Conservation (phyloP, 495 filamentous ascomycete genomes). For the Xanthoparmelia taractica region DNA sequence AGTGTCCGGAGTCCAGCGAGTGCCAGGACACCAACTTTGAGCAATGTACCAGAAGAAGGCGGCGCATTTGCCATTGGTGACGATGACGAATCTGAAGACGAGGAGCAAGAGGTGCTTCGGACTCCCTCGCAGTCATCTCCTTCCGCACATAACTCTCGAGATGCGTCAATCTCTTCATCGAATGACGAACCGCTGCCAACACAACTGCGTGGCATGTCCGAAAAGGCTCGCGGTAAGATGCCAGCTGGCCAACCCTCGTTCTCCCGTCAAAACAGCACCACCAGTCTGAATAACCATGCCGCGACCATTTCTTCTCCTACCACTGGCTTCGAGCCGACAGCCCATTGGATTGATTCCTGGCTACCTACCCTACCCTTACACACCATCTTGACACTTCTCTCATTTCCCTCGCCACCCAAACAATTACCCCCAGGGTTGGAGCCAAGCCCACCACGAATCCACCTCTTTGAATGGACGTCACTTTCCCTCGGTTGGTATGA, state of each 20-base stretch:
- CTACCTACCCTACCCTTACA: slow-evolving; percentile 86
- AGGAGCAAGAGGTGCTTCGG: slow-evolving; percentile 39
- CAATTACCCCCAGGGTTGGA: slow-evolving; percentile 52
- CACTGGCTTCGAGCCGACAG: slow-evolving; percentile 65
- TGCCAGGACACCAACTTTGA: slow-evolving; percentile 54
- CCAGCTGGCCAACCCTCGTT: slow-evolving; percentile 78
- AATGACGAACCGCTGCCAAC: slow-evolving; percentile 77
- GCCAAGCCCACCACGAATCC: slow-evolving; percentile 64
- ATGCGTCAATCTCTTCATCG: slow-evolving; percentile 63
- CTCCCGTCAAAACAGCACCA: slow-evolving; percentile 85
- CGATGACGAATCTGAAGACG: slow-evolving; percentile 75
- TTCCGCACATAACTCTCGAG: slow-evolving; percentile 60
- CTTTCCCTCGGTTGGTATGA: slow-evolving; percentile 95
- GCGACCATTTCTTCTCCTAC: slow-evolving; percentile 43
- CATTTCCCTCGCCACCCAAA: slow-evolving; percentile 41
- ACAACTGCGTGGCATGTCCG: slow-evolving; percentile 92
- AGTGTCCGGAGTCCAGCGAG: slow-evolving; percentile 59
- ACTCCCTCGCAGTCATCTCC: slow-evolving; percentile 67
- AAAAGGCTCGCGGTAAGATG: slow-evolving; percentile 95
- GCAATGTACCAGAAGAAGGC: slow-evolving; percentile 72
- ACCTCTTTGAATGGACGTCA: slow-evolving; percentile 93
- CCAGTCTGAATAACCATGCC: slow-evolving; percentile 62
- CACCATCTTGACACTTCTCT: slow-evolving; percentile 75
- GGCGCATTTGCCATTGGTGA: slow-evolving; percentile 84
- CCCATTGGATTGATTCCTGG: slow-evolving; percentile 87